Base-by-base conservation (phyloP, 2,329 filamentous ascomycete species). In the Coniosporium tulheliwenetii region DNA sequence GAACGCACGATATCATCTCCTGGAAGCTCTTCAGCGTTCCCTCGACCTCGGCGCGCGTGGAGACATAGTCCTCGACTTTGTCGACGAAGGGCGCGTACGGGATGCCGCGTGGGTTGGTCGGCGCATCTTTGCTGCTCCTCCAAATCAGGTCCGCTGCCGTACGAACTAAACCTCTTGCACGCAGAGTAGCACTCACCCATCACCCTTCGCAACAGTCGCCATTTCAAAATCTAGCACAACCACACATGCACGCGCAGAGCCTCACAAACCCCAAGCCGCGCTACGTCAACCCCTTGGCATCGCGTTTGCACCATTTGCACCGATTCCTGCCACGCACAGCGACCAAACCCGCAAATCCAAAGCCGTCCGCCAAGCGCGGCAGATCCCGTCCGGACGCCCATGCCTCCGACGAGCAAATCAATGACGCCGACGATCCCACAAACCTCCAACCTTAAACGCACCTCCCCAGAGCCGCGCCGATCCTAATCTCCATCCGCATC, bases 1-100 rank as follows among this genome's bases (percentile, higher is more conserved):
- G 32, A 12, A 30, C 66, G 41, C 71, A 91, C 83, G 83, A 85
- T 49, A 93, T 93, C 84, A 93, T 91, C 67, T 93, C 85, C 58
- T 89, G 84, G 59, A 93, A 93, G 59, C 73, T 85, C 56, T 81
- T 79, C 54, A 93, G 68, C 12, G 83, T 87, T 37, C 72, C 69
- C 57, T 93, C 85, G 50, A 91, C 85, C 54, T 93, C 82, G 32
- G 75, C 75, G 41, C 83, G 75, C 35, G 81, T 77, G 36, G 81
- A 69, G 43, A 91, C 80, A 67, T 89, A 93, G 64, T 93, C 84
- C 60, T 93, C 85, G 47, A 91, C 83, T 52, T 80, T 83, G 62
- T 91, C 83, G 56, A 91, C 82, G 58, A 91, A 91, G 5, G 84
- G 84, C 47, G 85, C 85, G 54, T 75, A 75, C 16, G 85, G 85